These are phyloP conservation scores for Niveomyces coronatus DNA, from an alignment of 2,329 filamentous ascomycete species.

Conservation along the genomic window DNA sequence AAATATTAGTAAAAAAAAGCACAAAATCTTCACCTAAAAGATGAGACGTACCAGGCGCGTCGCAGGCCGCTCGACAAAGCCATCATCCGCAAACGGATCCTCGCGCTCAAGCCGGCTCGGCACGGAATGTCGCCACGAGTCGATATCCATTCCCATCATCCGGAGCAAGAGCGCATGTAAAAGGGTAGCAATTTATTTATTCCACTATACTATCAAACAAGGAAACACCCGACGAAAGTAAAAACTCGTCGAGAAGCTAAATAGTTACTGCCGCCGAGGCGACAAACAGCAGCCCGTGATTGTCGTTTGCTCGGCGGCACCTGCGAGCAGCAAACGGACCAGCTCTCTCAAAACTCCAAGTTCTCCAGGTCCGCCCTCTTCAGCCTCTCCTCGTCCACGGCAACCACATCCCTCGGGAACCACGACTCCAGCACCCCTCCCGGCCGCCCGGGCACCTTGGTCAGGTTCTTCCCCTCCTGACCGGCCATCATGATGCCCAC, in stretches of 20 bases:
- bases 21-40: neutral
- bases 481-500: slow-evolving; percentile 36
- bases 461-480: slow-evolving; percentile 21
- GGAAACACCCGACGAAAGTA: too few species aligned
- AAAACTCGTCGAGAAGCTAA: too few species aligned
- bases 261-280: too few species aligned
- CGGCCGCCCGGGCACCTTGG: slow-evolving; percentile 23
- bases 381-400: slow-evolving; percentile 23
- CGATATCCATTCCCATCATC: slow-evolving; percentile 14
- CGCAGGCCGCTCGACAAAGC: slow-evolving; percentile 20
- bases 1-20: neutral
- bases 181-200: neutral
- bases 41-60: slow-evolving; percentile 19
- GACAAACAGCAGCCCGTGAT: too few species aligned
- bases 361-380: slow-evolving; percentile 26
- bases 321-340: too few species aligned
- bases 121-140: slow-evolving; percentile 25
- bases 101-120: slow-evolving; percentile 25
- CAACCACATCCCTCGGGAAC: slow-evolving; percentile 29
- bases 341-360: too few species aligned
- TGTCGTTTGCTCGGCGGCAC: too few species aligned
- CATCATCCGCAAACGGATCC: slow-evolving; percentile 26
- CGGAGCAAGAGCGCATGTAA: neutral
- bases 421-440: slow-evolving; percentile 26
- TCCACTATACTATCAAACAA: too few species aligned